Base-by-base conservation (phyloP, 192 early-diverging fungal species). In the Coemansia sp. region DNA sequence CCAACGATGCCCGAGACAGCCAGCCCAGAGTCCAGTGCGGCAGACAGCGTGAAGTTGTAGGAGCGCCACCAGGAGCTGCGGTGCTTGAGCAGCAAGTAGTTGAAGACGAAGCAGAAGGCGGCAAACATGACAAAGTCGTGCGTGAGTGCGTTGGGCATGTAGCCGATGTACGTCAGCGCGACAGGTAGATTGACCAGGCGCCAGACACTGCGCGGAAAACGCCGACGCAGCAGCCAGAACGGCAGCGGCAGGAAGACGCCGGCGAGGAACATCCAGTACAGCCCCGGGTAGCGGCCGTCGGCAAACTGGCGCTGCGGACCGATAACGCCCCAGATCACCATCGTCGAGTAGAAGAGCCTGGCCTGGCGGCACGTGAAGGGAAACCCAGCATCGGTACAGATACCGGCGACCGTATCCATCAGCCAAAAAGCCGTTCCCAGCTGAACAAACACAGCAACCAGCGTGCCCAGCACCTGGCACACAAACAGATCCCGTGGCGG, bases 401-500 rank as follows among this genome's bases (percentile, higher is more conserved):
- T 87, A 47, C 65, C 55, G 0, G 73, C 56, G 13, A 89, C 87
- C 36, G 75, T 77, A 58, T 61, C 65, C 86, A 90, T 86, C 45
- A 89, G 67, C 68, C 86, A 91, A 19, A 80, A 83, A 8, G 88
- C 85, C 5, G 87, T 88, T 13, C 82, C 84, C 49, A 91, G 81
- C 54, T 90, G 87, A 8, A 92, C 77, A 62, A 89, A 72, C 5
- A 85, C 88, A 1, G 89, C 90, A 15, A 85, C 61, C n/a, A 92
- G 61, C 4, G 91, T 93, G 26, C 91, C 90, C 10, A 78, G 45
- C n/a, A 90, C 72, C 69, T 94, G 93, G 66, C 87, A 87, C 26
- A 77, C 74, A 72, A 94, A 91, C 85, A 95, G 85, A 18, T 89
- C 74, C 39, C 89, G 82, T 39, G 93, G 93, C 43, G 91, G 85